Evolutionary conservation across 2,329 filamentous ascomycete genomes (phyloP).

Genomic region (Pochonia chlamydosporia): DNA sequence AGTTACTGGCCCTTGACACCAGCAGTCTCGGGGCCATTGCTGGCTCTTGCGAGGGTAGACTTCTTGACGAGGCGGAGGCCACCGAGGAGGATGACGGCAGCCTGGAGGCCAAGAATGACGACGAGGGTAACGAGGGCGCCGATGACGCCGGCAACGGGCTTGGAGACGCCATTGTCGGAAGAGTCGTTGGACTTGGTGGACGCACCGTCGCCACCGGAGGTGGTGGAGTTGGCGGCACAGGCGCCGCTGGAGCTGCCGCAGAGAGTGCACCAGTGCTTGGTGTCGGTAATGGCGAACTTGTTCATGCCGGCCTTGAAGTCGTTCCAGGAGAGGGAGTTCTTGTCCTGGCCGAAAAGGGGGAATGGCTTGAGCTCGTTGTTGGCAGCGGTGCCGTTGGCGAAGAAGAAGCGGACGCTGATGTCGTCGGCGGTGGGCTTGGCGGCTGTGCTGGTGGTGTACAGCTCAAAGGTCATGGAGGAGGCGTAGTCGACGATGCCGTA

Average conservation of each 20-base stretch:
- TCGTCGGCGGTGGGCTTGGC: conserved; percentile 36
- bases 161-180: conserved; percentile 48
- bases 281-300: conserved; percentile 61
- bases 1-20: conserved; percentile 13
- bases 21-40: conserved; percentile 7
- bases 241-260: conserved; percentile 68
- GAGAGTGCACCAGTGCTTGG: conserved; percentile 63
- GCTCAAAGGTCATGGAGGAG: conserved; percentile 73
- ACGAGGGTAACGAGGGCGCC: conserved; percentile 60
- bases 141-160: conserved; percentile 74
- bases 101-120: conserved; percentile 41
- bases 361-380: conserved; percentile 45
- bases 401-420: conserved; percentile 55
- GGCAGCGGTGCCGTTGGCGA: conserved; percentile 52
- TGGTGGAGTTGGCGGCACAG: conserved; percentile 43
- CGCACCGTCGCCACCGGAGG: conserved; percentile 17
- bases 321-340: conserved; percentile 56
- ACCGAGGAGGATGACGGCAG: conserved; percentile 33
- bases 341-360: conserved; percentile 54
- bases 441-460: conserved; percentile 51
- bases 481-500: conserved; percentile 79
- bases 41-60: conserved; percentile 24
- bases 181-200: conserved; percentile 16
- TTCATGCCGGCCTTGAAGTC: conserved; percentile 60
- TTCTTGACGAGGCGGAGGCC: conserved; percentile 45